phyloP scores from a whole-genome alignment of 768 basidiomycete genomes.

The Lentinula detonsa region DNA sequence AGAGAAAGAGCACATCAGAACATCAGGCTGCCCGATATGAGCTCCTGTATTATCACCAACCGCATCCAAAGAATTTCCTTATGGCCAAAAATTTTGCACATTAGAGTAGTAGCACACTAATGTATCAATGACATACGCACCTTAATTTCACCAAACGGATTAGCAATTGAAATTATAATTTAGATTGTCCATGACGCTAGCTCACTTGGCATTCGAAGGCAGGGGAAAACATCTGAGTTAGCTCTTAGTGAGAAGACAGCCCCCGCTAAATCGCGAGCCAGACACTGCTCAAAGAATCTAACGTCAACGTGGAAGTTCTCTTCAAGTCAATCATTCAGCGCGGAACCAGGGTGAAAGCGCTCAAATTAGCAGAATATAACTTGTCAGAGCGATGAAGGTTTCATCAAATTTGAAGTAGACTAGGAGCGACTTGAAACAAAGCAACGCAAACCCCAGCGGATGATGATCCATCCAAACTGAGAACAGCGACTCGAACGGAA shows the following conservation, averaged over 20 bases:
- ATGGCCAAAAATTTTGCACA: background rate
- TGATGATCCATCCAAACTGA: too few species aligned
- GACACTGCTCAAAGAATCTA: too few species aligned
- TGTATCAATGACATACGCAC: background rate
- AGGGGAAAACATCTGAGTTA: too few species aligned
- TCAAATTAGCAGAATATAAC: background rate
- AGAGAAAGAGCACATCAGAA: too few species aligned
- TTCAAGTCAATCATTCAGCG: too few species aligned
- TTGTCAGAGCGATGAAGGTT: background rate
- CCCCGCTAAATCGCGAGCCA: background rate
- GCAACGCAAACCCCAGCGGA: background rate
- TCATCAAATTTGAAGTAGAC: background rate
- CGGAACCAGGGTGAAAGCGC: too few species aligned
- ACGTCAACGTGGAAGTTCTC: too few species aligned
- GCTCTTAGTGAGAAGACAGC: background rate
- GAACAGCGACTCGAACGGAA: too few species aligned
- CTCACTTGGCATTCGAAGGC: too few species aligned
- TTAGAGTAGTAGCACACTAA: too few species aligned
- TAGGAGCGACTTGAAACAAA: background rate
- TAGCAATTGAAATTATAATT: background rate
- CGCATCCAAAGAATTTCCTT: background rate
- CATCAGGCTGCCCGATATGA: too few species aligned
- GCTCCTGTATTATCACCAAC: background rate
- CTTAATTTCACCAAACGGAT: conserved; percentile 1
- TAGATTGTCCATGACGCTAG: too few species aligned